Percentiles rank a stretch among this genome's conserved stretches.
These are phyloP conservation scores for Colletotrichum sp. DNA, from an alignment of 2,329 filamentous ascomycete genomes.

Conservation along the genomic window DNA sequence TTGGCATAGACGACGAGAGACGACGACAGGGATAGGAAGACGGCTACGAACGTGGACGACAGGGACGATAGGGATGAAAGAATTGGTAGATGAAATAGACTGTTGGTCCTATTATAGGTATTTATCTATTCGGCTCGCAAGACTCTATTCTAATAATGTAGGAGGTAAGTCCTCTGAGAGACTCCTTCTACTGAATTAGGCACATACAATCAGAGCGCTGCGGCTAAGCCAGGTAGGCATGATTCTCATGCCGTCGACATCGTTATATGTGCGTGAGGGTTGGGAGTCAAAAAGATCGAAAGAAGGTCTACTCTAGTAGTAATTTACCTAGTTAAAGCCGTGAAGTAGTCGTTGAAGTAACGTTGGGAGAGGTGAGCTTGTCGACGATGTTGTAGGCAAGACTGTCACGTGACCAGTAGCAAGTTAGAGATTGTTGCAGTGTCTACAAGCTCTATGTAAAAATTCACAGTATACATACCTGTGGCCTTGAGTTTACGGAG, in stretches of 20 bases:
- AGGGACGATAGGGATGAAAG: not conserved
- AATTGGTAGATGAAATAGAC: not conserved
- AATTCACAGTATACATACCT: fast-evolving
- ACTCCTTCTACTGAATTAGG: not conserved
- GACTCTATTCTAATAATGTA: not conserved
- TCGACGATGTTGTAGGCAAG: not conserved
- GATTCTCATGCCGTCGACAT: not conserved
- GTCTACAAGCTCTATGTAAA: not conserved
- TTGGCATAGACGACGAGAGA: not conserved
- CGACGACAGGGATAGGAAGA: no score
- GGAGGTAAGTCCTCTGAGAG: no score
- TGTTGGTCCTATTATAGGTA: fast-evolving
- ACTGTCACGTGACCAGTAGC: not conserved
- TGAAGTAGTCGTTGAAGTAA: not conserved
- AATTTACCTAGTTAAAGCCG: fast-evolving
- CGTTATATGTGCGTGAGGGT: not conserved
- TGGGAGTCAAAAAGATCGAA: not conserved
- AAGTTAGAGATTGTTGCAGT: not conserved
- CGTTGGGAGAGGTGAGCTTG: not conserved
- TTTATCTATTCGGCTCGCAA: fast-evolving
- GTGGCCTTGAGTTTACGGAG: not conserved
- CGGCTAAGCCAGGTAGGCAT: not conserved
- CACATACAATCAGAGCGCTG: not conserved
- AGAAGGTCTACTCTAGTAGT: not conserved
- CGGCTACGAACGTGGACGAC: not conserved